A percentile compares a stretch with the other conserved stretches of the same genome.
These are phyloP conservation scores for Polyporus tsugae DNA, from an alignment of 1,284 basidiomycete genomes.

Conservation along the genomic window DNA sequence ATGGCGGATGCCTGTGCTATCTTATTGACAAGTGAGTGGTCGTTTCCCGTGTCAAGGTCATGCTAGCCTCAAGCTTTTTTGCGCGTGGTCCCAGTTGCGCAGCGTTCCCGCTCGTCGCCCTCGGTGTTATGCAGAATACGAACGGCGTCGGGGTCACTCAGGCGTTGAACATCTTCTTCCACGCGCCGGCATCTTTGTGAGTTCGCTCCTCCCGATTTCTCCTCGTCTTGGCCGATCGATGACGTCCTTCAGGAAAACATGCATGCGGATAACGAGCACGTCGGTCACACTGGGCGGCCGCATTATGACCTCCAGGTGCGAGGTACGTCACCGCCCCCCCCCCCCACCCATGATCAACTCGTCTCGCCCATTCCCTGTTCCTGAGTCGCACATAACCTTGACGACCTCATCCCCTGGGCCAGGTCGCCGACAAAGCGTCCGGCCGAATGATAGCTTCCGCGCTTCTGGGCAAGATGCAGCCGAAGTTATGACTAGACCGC, in stretches of 20 bases:
- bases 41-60: not conserved
- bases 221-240: conserved; percentile 10
- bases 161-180: conserved; percentile 71
- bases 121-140: conserved; percentile 63
- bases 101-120: conserved; percentile 68
- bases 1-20: conserved; percentile 75
- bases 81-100: conserved; percentile 54
- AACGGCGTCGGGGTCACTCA: conserved; percentile 80
- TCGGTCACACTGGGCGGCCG: conserved; percentile 71
- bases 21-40: conserved; percentile 70
- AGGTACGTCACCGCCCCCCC: conserved; percentile 50
- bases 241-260: conserved; percentile 54
- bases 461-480: conserved; percentile 77
- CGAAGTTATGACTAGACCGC: conserved; percentile 55
- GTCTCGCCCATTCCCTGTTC: conserved; percentile 51
- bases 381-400: conserved; percentile 51
- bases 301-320: conserved; percentile 74
- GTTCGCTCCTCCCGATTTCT: conserved; percentile 35
- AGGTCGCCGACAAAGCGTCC: conserved; percentile 65
- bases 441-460: conserved; percentile 70
- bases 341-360: too few species aligned
- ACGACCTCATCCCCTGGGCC: not conserved
- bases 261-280: conserved; percentile 64
- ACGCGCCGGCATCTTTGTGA: conserved; percentile 69
- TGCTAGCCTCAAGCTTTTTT: too few species aligned